Conservation (phyloP, 331 rosid genomes). For the Pyracantha coccinea region DNA sequence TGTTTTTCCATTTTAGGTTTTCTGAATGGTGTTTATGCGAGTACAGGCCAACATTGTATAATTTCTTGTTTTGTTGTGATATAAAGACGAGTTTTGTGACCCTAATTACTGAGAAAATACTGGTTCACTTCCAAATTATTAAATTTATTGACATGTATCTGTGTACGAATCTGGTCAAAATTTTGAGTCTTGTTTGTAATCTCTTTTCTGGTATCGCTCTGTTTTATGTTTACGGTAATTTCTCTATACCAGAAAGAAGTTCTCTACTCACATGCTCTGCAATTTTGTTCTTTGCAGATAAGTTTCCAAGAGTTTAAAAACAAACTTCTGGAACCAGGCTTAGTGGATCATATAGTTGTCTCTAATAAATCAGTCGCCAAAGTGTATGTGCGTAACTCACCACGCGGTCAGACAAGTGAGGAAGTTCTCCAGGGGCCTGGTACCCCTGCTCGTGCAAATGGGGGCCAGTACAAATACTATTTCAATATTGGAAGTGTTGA, state of each 20-base stretch:
- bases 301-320: constrained; percentile 94
- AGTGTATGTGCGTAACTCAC: constrained; percentile 60
- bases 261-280: background rate
- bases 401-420: constrained; percentile 43
- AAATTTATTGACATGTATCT: background rate
- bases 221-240: background rate
- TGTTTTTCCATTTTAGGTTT: background rate
- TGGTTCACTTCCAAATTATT: background rate
- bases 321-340: constrained; percentile 83
- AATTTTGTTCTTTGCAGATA: constrained; percentile 48
- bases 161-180: background rate
- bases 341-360: constrained; percentile 83
- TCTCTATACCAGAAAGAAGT: background rate
- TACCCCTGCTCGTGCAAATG: constrained; percentile 32
- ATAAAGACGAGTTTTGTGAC: background rate
- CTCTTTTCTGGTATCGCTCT: background rate
- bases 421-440: constrained; percentile 61
- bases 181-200: no score
- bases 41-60: background rate
- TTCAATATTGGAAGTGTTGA: constrained; percentile 89
- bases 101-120: background rate
- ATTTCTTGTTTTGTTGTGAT: background rate
- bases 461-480: constrained; percentile 54
- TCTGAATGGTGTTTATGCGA: background rate
- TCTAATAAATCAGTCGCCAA: constrained; percentile 80